phyloP scores from a whole-genome alignment of 2,329 filamentous ascomycete species.

The Penicillium sp. region DNA sequence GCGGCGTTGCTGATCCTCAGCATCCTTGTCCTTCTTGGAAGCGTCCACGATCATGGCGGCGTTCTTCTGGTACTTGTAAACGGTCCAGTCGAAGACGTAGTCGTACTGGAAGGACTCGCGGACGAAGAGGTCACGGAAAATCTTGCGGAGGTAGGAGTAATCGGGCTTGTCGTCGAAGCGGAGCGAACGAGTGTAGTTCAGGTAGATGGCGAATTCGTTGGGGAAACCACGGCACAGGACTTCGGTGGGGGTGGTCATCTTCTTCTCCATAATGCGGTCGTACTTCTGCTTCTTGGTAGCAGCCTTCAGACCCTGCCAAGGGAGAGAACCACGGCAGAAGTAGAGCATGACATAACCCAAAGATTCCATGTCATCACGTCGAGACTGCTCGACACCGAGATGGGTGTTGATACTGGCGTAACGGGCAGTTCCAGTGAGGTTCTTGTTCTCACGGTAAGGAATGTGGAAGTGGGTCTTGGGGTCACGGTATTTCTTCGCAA shows the following conservation, averaged over 20 bases:
- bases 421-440: constrained; percentile 95
- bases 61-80: constrained; percentile 99
- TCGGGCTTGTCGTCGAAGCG: constrained; percentile 99
- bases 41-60: constrained; percentile 90
- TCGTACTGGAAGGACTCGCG: constrained; percentile 99
- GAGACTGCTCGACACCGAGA: constrained; percentile 96
- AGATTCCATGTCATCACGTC: constrained; percentile 99
- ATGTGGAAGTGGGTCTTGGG: constrained; percentile 99
- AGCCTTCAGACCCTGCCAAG: constrained; percentile 98
- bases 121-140: constrained; percentile 99
- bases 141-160: constrained; percentile 99
- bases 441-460: constrained; percentile 99
- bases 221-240: constrained; percentile 98
- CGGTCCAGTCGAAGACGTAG: constrained; percentile 99
- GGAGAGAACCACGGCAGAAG: constrained; percentile 97
- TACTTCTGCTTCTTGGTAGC: constrained; percentile 99
- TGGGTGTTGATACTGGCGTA: constrained; percentile 99
- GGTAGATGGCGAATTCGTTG: constrained; percentile 98
- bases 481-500: constrained; percentile 99
- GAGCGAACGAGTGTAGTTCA: constrained; percentile 98
- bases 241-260: constrained; percentile 99
- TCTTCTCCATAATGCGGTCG: constrained; percentile 99
- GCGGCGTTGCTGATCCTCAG: constrained; percentile 72
- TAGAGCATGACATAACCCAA: constrained; percentile 99
- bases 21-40: constrained; percentile 68